Base-by-base conservation (phyloP, 2,329 filamentous ascomycete species). In the Botrytis squamosa region DNA sequence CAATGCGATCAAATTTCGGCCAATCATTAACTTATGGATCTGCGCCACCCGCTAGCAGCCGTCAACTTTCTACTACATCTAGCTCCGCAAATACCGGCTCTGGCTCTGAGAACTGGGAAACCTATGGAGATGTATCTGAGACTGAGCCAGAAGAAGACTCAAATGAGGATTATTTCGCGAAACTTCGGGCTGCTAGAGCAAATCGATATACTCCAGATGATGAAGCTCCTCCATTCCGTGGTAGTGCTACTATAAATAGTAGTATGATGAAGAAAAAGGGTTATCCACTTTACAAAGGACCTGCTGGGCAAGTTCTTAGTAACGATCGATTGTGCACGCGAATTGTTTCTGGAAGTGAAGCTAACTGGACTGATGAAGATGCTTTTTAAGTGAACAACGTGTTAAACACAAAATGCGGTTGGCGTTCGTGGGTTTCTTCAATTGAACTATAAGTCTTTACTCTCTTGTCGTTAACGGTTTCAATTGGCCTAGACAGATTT, bases 61-160 rank as follows among this genome's bases (percentile, higher is more conserved):
- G 93, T 66, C 93, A 95, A 78, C 90, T 92, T 25, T 93, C 91
- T 10, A 90, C 90, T 77, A 91, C 91, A 1, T 95, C 93, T 3
- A 84, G 85, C 3, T 83, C 85, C 36, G 84, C 84, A n/a, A 93
- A 92, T 1, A 87, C 87, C 36, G 87, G 92, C 40, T 94, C 93
- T 8, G 93, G 93, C 1, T 97, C 93, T 5, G 95, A 98, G 83
- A 98, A 98, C 82, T 98, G 95, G 95, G 95, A 98, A 83, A 97
- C 95, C 16, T 98, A 96, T 79, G 95, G 96, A 78, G 93, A 97
- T 81, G 90, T 88, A 77, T 94, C 92, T 75, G 91, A 94, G 79
- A 94, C 92, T 75, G 91, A 94, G 79, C 89, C 91, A 0, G 92
- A 94, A 79, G 86, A 87, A 38, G 94, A 97, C 81, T 88, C 88